Evolutionary conservation across 2,329 filamentous ascomycete species (phyloP).

Genomic region (Parafenestella ontariensis): DNA sequence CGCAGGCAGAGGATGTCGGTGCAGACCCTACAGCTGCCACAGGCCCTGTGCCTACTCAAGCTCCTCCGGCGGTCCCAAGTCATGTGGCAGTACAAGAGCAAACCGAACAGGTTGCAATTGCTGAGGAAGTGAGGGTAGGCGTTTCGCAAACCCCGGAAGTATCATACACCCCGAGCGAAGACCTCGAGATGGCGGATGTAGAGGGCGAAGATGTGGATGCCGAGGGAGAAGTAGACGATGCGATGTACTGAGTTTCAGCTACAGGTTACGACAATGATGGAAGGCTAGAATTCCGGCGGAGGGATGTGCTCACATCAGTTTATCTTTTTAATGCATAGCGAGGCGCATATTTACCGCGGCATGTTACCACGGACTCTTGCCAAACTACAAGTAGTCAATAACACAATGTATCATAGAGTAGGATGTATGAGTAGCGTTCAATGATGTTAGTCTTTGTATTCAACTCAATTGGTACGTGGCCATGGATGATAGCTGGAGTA

Average conservation of each 20-base stretch:
- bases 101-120: not conserved
- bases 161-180: not conserved
- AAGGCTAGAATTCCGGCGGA: not conserved
- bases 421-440: too few relatives aligned
- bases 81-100: not conserved
- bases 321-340: conserved; percentile 18
- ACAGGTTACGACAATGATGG: not conserved
- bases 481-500: too few relatives aligned
- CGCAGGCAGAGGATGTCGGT: not conserved
- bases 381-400: not conserved
- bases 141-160: conserved; percentile 1
- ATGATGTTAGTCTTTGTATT: too few relatives aligned
- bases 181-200: conserved; percentile 18
- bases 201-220: conserved; percentile 16
- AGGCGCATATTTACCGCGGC: conserved; percentile 10
- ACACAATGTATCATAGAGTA: not conserved
- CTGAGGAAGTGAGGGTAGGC: not conserved
- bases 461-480: too few relatives aligned
- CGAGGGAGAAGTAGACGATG: conserved; percentile 32
- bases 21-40: not conserved
- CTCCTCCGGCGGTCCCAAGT: not conserved
- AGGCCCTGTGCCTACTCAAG: not conserved
- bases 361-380: not conserved
- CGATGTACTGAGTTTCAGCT: conserved; percentile 5
- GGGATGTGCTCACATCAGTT: not conserved